A percentile compares a stretch with the other conserved stretches of the same genome.
phyloP scores from a whole-genome alignment of 202 grass and related monocot species.

The Eragrostis tef region DNA sequence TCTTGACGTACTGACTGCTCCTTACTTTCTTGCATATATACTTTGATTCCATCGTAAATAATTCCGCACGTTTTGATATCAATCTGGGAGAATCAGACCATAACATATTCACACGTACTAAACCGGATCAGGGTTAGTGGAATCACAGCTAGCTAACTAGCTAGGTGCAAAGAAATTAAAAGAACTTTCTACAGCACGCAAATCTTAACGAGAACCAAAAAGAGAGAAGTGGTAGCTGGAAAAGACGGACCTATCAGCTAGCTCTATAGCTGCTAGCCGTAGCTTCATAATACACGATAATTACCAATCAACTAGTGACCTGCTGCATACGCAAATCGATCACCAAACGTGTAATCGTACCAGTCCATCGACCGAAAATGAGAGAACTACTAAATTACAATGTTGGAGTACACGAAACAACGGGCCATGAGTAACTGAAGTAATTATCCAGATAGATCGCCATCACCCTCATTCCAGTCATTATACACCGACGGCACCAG shows the following conservation, averaged over 20 bases:
- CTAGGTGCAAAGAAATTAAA: constrained; percentile 11
- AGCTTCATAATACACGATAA: neutral
- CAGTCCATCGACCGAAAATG: neutral
- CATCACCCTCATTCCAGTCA: constrained; percentile 17
- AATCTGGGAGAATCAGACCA: neutral
- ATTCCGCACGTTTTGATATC: constrained; percentile 45
- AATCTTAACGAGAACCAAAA: constrained; percentile 47
- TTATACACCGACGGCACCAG: neutral
- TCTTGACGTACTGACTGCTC: constrained; percentile 23
- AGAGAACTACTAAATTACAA: neutral
- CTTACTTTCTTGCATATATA: neutral
- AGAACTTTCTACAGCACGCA: constrained; percentile 9
- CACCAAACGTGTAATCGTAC: neutral
- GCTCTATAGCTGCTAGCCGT: neutral
- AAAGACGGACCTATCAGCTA: constrained; percentile 36
- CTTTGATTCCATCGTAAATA: neutral
- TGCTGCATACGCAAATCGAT: neutral
- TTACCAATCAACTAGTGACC: neutral
- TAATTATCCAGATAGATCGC: constrained; percentile 14
- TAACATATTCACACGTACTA: constrained; percentile 45
- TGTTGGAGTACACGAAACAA: neutral
- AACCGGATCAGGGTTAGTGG: constrained; percentile 36
- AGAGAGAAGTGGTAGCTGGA: constrained; percentile 2
- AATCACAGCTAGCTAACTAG: constrained; percentile 38
- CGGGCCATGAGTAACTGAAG: constrained; percentile 1